Conservation (phyloP, 805 yeast genomes). For the Huiozyma sinensis region DNA sequence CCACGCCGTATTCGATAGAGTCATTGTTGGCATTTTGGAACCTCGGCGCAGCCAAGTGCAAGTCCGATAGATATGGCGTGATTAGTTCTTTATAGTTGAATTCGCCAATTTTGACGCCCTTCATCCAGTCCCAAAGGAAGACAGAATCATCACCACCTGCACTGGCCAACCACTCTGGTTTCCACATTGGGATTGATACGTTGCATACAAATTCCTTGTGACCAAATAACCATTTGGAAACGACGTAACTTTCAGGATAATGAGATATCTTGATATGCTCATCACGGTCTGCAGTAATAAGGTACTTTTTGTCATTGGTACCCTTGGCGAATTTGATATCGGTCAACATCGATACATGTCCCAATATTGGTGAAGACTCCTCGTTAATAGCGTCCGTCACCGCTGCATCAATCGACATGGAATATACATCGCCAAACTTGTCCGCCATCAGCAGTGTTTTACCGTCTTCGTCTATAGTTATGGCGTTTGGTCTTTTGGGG, state of each 20-base stretch:
- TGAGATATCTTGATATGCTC: conserved; percentile 84
- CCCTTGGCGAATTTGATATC: conserved; percentile 35
- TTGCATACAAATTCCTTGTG: conserved; percentile 75
- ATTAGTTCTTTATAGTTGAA: conserved; percentile 38
- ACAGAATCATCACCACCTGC: conserved; percentile 87
- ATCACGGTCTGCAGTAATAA: conserved; percentile 85
- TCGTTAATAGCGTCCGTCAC: conserved; percentile 29
- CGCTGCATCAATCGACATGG: conserved; percentile 35
- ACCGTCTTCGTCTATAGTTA: conserved; percentile 46
- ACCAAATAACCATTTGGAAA: conserved; percentile 78
- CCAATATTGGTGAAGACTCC: conserved; percentile 62
- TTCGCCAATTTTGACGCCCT: conserved; percentile 37
- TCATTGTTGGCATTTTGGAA: conserved; percentile 43
- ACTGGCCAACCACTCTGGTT: conserved; percentile 44
- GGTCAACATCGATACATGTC: conserved; percentile 96
- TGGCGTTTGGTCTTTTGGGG: conserved; percentile 88
- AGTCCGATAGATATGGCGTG: conserved; percentile 38
- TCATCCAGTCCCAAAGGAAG: conserved; percentile 70
- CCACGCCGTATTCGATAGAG: conserved; percentile 42
- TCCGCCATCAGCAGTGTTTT: conserved; percentile 63
- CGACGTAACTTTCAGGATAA: conserved; percentile 67
- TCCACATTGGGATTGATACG: conserved; percentile 45
- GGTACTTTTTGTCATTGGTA: conserved; percentile 32
- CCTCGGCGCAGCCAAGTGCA: conserved; percentile 54
- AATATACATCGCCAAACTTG: conserved; percentile 91